These are phyloP conservation scores for Boletales sp. DNA, from an alignment of 768 basidiomycete species.

Conservation along the genomic window DNA sequence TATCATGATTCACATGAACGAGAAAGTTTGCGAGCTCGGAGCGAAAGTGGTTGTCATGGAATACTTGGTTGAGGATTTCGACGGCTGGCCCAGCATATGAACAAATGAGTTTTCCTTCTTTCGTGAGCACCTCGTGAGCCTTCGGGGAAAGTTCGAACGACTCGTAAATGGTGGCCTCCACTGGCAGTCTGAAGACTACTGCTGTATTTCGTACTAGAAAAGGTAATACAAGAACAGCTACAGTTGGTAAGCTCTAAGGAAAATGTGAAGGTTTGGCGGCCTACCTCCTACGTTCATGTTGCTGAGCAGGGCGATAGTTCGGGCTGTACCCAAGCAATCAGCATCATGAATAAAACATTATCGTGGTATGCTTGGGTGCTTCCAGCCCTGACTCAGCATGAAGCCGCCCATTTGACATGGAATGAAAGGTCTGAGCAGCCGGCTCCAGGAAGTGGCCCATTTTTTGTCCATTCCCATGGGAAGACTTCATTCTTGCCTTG, in stretches of 20 bases:
- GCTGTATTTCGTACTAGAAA: slow-evolving; percentile 48
- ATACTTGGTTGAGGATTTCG: slow-evolving; percentile 26
- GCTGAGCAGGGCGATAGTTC: slow-evolving; percentile 4
- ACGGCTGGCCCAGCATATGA: slow-evolving; percentile 45
- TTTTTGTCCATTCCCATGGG: no score
- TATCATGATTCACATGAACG: slow-evolving; percentile 27
- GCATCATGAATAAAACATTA: no score
- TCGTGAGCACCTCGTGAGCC: slow-evolving; percentile 30
- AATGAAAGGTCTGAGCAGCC: no score
- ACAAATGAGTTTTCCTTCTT: slow-evolving; percentile 40
- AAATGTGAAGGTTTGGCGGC: background rate
- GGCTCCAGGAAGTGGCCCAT: no score
- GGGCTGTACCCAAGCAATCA: slow-evolving; percentile 4
- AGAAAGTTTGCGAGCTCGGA: slow-evolving; percentile 38
- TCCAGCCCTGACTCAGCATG: no score
- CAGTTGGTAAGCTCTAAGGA: background rate
- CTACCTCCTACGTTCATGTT: slow-evolving; percentile 1
- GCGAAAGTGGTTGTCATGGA: slow-evolving; percentile 30
- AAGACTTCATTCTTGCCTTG: no score
- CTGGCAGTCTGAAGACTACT: slow-evolving; percentile 40
- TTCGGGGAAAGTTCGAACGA: slow-evolving; percentile 42
- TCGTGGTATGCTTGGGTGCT: no score
- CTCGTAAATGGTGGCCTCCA: slow-evolving; percentile 1
- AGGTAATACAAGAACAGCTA: slow-evolving; percentile 37
- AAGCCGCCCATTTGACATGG: no score